Conservation (phyloP, 345 rosid genomes). For the Carallia brachiata region DNA sequence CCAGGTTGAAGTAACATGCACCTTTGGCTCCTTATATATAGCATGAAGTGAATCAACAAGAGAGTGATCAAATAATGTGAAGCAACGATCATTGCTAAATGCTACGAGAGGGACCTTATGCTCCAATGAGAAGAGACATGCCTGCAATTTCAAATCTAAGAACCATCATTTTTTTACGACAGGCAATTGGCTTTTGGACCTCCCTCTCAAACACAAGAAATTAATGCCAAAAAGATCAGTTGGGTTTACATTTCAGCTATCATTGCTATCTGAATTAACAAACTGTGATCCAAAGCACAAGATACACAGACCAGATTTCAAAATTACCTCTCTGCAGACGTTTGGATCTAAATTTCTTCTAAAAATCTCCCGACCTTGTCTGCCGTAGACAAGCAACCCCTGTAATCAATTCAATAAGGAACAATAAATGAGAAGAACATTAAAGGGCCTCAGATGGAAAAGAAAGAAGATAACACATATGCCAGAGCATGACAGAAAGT, state of each 20-base stretch:
- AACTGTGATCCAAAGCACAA: background rate
- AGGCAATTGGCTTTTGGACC: too few species aligned
- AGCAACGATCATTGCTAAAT: conserved; percentile 74
- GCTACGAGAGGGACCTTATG: conserved; percentile 88
- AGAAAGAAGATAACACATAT: background rate
- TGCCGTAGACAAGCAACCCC: conserved; percentile 97
- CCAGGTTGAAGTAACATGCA: conserved; percentile 19
- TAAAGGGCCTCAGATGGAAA: background rate
- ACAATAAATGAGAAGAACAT: conserved; percentile 10
- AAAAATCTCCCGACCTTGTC: conserved; percentile 76
- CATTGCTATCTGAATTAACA: too few species aligned
- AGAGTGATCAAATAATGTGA: conserved; percentile 82
- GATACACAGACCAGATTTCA: background rate
- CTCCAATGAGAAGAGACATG: conserved; percentile 68
- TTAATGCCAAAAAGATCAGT: too few species aligned
- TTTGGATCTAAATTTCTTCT: conserved; percentile 70
- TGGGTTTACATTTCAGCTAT: too few species aligned
- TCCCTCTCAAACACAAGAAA: too few species aligned
- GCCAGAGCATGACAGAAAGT: background rate
- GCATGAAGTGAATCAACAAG: conserved; percentile 73
- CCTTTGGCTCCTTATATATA: conserved; percentile 82
- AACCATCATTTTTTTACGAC: background rate
- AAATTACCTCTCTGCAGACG: conserved; percentile 83
- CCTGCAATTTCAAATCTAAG: conserved; percentile 41
- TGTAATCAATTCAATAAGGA: conserved; percentile 33